Evolutionary conservation across 78 protist species (phyloP), one percentile per base, ranked within the genome.

Genomic region (Dictyostelium discoideum): DNA sequence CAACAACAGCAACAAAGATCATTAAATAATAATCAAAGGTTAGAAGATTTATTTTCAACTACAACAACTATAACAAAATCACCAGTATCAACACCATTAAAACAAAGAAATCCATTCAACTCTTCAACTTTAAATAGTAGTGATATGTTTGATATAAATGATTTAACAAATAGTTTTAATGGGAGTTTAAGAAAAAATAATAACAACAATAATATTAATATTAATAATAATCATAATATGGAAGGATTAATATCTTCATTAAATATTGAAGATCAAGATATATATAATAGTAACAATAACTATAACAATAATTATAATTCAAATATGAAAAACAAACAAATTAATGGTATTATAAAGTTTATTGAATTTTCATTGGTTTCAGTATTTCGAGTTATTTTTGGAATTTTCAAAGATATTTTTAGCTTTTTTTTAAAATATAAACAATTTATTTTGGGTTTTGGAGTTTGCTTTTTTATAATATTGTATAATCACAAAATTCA

Each of bases 181-280:
- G 77, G 29, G 2, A 22, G 5, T 63, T 63, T 63, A 26, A 69
- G 77, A 26, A 65, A n/a, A n/a, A 65, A 29, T 24, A 24, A 32
- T 26, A 69, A 26, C 29, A 13, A 26, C 29, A n/a, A 26, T 11
- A 72, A 72, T 72, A n/a, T n/a, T n/a, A n/a, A n/a, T n/a, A n/a
- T n/a, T n/a, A 18, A 29, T 67, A 73, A 29, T 14, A 69, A 26
- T 69, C 1, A 26, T 26, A 26, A 26, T 69, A 18, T 37, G 18
- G 81, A 74, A 37, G 81, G 81, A 14, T 74, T 74, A 74, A 74
- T 74, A 74, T 74, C 81, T 16, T 74, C 81, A 14, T 74, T 74
- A 37, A 74, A 74, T 74, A 74, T 74, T 32, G n/a, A 74, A 16
- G 81, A 74, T 18, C 39, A 16, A 74, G 48, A 74, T 29, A 39